Evolutionary conservation across 1,284 basidiomycete genomes (phyloP).

Genomic region (Hortiboletus rubellus): DNA sequence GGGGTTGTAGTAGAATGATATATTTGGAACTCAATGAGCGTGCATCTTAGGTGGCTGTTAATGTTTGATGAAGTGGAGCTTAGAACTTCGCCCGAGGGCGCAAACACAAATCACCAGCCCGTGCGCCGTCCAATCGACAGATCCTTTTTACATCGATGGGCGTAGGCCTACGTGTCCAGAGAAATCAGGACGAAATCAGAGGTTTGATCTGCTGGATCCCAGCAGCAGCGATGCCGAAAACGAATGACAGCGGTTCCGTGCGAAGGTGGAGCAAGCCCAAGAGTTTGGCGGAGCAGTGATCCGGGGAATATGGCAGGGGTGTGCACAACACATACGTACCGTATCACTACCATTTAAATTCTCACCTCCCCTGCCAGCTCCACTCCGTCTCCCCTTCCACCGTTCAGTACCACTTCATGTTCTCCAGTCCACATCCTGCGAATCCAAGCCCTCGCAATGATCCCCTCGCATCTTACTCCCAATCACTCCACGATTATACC

Average conservation of each 20-base stretch:
- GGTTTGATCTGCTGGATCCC: background rate
- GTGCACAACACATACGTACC: conserved; percentile 5
- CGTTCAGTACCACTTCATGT: conserved; percentile 12
- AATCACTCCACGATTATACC: conserved; percentile 66
- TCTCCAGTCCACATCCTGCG: conserved; percentile 15
- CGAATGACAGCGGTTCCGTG: conserved; percentile 9
- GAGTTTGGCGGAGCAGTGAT: conserved; percentile 25
- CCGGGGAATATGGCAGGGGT: conserved; percentile 17
- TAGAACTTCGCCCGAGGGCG: background rate
- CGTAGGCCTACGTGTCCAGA: background rate
- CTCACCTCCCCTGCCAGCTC: conserved; percentile 12
- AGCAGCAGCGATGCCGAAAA: conserved; percentile 9
- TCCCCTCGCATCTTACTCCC: conserved; percentile 56
- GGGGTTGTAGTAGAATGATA: background rate
- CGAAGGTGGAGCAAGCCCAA: conserved; percentile 29
- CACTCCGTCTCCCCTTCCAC: background rate
- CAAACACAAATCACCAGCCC: background rate
- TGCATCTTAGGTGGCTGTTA: background rate
- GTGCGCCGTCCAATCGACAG: background rate
- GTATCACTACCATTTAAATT: conserved; percentile 27
- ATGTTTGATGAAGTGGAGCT: conserved; percentile 15
- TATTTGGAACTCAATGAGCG: background rate
- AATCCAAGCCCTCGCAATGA: conserved; percentile 27
- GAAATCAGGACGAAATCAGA: background rate
- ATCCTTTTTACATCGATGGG: background rate